A percentile compares a stretch with the other conserved stretches of the same genome.
Conservation (phyloP, 768 basidiomycete genomes). For the Russula compacta region DNA sequence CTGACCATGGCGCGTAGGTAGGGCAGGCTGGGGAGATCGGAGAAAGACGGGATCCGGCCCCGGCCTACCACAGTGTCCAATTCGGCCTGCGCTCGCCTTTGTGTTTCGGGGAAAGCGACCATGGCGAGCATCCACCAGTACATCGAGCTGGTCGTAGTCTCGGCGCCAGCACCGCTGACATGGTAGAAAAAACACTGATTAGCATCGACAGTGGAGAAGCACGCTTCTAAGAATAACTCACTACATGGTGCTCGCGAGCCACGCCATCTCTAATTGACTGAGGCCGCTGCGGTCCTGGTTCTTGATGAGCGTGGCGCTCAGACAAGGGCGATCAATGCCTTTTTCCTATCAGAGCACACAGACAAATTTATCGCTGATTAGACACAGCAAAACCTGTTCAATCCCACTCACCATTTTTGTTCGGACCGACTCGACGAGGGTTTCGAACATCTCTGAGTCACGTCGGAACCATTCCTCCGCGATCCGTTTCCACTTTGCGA, state of each 20-base stretch:
- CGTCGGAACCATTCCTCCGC: conserved; percentile 15
- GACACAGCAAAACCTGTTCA: not conserved
- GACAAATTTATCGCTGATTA: not conserved
- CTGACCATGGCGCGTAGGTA: conserved; percentile 21
- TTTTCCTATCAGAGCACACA: not conserved
- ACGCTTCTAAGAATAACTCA: conserved; percentile 3
- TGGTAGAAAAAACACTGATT: not conserved
- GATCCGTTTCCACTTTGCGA: conserved; percentile 18
- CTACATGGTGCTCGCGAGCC: conserved; percentile 23
- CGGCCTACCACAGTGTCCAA: conserved; percentile 21
- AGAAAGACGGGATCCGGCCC: conserved; percentile 15
- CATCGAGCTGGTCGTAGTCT: conserved; percentile 18
- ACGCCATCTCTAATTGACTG: conserved; percentile 14
- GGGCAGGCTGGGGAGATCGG: conserved; percentile 19
- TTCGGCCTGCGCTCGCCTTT: conserved; percentile 20
- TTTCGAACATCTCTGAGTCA: conserved; percentile 17
- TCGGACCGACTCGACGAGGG: conserved; percentile 9
- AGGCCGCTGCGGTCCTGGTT: conserved; percentile 13
- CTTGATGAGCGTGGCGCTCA: conserved; percentile 14
- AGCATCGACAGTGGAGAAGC: not conserved
- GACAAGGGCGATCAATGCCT: conserved; percentile 14
- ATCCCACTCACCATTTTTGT: conserved; percentile 4
- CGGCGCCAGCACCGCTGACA: conserved; percentile 15
- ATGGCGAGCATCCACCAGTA: conserved; percentile 21
- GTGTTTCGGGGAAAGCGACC: conserved; percentile 20